These are phyloP conservation scores for Penicillium sp. DNA, from an alignment of 2,329 filamentous ascomycete species.

Conservation along the genomic window DNA sequence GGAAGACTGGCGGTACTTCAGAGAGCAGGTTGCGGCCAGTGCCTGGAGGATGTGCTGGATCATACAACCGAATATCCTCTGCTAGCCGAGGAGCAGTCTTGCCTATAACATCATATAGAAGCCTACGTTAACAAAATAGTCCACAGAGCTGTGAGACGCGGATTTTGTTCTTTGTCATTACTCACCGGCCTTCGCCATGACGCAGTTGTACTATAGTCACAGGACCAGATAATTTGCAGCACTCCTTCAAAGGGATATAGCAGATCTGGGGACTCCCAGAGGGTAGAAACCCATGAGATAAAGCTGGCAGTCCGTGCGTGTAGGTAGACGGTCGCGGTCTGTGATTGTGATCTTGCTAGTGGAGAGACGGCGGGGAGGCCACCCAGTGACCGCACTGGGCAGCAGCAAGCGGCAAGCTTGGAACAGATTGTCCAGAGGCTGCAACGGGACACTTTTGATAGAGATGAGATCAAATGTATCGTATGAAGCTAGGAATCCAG, in stretches of 20 bases:
- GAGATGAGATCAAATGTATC: background rate
- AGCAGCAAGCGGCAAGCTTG: conserved; percentile 22
- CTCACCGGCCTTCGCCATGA: conserved; percentile 37
- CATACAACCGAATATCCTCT: conserved; percentile 44
- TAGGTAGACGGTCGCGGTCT: conserved; percentile 1
- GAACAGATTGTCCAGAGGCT: background rate
- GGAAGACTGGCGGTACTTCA: conserved; percentile 52
- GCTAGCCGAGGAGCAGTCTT: conserved; percentile 50
- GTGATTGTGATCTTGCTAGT: conserved; percentile 13
- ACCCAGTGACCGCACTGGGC: conserved; percentile 13
- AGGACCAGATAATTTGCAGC: background rate
- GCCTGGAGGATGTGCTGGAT: conserved; percentile 40
- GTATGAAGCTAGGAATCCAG: background rate
- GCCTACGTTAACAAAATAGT: conserved; percentile 3
- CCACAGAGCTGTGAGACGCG: background rate
- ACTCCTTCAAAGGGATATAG: background rate
- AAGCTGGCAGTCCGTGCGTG: background rate
- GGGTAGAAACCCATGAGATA: conserved; percentile 2
- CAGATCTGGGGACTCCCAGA: background rate
- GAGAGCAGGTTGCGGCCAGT: conserved; percentile 54
- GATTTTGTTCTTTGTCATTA: conserved; percentile 2
- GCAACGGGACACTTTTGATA: background rate
- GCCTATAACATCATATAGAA: conserved; percentile 31
- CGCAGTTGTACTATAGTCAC: conserved; percentile 7
- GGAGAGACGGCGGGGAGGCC: conserved; percentile 27